Evolutionary conservation across 2,329 filamentous ascomycete genomes (phyloP), one percentile per base, ranked within the genome.

Genomic region (Aspergillus arachidicola): DNA sequence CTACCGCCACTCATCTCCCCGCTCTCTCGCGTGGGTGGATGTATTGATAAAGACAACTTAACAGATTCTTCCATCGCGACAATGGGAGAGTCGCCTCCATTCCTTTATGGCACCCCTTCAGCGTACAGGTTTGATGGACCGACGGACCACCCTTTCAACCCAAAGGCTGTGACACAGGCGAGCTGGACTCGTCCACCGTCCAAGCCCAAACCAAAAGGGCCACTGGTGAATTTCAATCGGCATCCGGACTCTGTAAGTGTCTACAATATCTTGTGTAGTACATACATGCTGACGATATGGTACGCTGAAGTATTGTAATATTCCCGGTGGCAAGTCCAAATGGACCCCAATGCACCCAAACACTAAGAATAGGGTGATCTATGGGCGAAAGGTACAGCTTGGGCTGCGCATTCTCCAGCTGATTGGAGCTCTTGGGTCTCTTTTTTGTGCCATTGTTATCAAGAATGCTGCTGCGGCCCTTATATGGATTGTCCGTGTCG

Each of bases 161-260:
- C 94, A 56, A 96, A 94, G 77, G 91, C 91, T 64, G 86, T 93
- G 56, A 94, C 93, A 26, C 86, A 93, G 74, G 91, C 92, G 66
- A 94, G 91, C 79, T 91, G 87, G 82, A 82, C 87, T 72, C 85
- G 87, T 14, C 86, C 87, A 59, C 75, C 77, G 46, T 82, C 80
- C 30, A 89, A 85, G 72, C 84, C 86, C 48, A 90, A 91, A 83
- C 85, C 84, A 51, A 84, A 91, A 59, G 93, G 93, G 0, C 93
- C 93, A 14, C 80, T 96, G 67, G 80, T 97, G 66, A 86, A 90
- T 64, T 91, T 97, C 83, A 95, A 96, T 77, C 85, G 87, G 62
- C 94, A 97, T 77, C 93, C 94, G 1, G 93, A 97, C 73, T 79
- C 79, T 21, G 90, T 93, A 84, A 73, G 88, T 63, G 14, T 45